Evolutionary conservation across 1,284 basidiomycete species (phyloP).

Genomic region (Papiliotrema nemorosa): DNA sequence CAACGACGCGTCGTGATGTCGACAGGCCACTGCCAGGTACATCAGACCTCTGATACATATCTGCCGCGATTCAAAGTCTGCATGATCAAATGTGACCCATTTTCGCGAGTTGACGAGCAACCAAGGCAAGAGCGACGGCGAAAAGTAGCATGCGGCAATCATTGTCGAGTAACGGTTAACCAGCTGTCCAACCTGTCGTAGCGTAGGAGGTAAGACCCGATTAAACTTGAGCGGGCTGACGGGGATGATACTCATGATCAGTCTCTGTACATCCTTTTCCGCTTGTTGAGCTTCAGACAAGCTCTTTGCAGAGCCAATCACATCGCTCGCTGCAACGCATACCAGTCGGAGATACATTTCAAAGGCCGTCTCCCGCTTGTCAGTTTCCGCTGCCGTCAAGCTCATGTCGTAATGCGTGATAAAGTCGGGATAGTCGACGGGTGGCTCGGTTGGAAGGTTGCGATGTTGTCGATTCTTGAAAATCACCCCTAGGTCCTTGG

Average conservation of each 20-base stretch:
- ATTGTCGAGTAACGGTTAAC: constrained; percentile 81
- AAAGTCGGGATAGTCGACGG: constrained; percentile 72
- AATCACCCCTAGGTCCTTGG: constrained; percentile 64
- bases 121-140: constrained; percentile 57
- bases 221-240: constrained; percentile 61
- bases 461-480: constrained; percentile 77
- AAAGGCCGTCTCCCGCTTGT: constrained; percentile 66
- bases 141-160: constrained; percentile 71
- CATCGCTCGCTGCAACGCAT: constrained; percentile 47
- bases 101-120: constrained; percentile 53
- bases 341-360: constrained; percentile 64
- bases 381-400: constrained; percentile 56
- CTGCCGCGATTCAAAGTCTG: constrained; percentile 66
- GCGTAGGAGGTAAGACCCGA: constrained; percentile 56
- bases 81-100: constrained; percentile 58
- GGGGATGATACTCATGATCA: constrained; percentile 75
- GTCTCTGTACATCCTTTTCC: constrained; percentile 60
- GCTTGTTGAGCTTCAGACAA: constrained; percentile 47
- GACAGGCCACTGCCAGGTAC: constrained; percentile 67
- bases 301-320: constrained; percentile 35
- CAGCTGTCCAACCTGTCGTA: constrained; percentile 69
- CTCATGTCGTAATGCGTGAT: constrained; percentile 61
- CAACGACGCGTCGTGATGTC: constrained; percentile 59
- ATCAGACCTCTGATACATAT: constrained; percentile 74
- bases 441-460: constrained; percentile 67